Evolutionary conservation across 1,284 basidiomycete species (phyloP).

Genomic region (Heterobasidion occidentale): DNA sequence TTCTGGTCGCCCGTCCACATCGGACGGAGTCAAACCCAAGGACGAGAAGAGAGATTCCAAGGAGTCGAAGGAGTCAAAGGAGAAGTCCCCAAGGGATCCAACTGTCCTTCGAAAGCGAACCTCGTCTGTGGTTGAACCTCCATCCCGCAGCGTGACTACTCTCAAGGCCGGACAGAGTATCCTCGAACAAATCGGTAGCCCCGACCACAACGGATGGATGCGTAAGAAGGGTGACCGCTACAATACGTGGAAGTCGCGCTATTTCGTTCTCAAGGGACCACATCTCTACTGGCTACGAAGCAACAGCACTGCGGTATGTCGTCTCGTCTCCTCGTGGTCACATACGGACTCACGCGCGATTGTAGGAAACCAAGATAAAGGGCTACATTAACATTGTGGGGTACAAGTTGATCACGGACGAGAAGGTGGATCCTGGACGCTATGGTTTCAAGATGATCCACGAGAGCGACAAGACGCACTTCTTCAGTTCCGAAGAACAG

Average conservation of each 20-base stretch:
- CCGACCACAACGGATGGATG: conserved; percentile 91
- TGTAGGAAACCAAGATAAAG: conserved; percentile 88
- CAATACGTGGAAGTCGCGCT: conserved; percentile 89
- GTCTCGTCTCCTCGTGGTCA: background rate
- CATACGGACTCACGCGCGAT: background rate
- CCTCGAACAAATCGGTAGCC: conserved; percentile 80
- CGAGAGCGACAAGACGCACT: conserved; percentile 82
- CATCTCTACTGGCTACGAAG: conserved; percentile 84
- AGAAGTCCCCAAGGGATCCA: conserved; percentile 14
- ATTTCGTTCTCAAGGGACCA: conserved; percentile 90
- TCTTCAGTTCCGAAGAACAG: conserved; percentile 89
- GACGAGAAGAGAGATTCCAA: conserved; percentile 14
- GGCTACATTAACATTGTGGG: conserved; percentile 90
- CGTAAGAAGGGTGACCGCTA: conserved; percentile 93
- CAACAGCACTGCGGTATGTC: conserved; percentile 56
- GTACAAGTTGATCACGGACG: conserved; percentile 91
- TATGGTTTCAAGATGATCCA: conserved; percentile 97
- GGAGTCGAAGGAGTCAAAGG: conserved; percentile 9
- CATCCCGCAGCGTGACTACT: conserved; percentile 12
- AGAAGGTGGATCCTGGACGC: conserved; percentile 85
- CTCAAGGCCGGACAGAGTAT: conserved; percentile 66
- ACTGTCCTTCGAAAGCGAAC: conserved; percentile 44
- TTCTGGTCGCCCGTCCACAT: conserved; percentile 27
- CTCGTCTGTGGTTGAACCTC: conserved; percentile 25
- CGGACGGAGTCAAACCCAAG: conserved; percentile 19